These are phyloP conservation scores for Ascochyta koolunga DNA, from an alignment of 2,329 filamentous ascomycete genomes.

Conservation along the genomic window DNA sequence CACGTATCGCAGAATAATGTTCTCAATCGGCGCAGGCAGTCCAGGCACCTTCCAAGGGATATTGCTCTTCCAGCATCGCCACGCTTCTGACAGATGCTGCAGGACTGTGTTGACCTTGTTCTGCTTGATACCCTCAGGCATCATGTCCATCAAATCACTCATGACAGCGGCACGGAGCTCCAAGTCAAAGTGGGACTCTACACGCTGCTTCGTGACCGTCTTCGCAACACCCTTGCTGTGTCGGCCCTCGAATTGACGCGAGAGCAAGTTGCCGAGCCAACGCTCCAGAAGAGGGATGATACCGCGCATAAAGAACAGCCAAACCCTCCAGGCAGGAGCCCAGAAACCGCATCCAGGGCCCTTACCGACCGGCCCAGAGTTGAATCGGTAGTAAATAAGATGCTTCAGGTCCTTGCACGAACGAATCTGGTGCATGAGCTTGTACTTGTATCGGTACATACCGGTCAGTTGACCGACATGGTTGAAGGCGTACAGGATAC, in stretches of 20 bases:
- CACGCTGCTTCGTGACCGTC: slow-evolving; percentile 98
- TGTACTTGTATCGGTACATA: slow-evolving; percentile 99
- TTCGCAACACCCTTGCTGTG: slow-evolving; percentile 99
- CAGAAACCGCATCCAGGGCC: slow-evolving; percentile 98
- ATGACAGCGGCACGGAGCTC: slow-evolving; percentile 97
- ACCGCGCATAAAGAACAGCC: slow-evolving; percentile 98
- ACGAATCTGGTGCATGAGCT: slow-evolving; percentile 99
- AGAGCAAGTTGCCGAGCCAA: slow-evolving; percentile 96
- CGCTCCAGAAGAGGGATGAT: slow-evolving; percentile 96
- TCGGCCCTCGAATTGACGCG: slow-evolving; percentile 95
- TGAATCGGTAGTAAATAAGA: slow-evolving; percentile 98
- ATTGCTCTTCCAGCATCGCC: slow-evolving; percentile 99
- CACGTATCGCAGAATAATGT: slow-evolving; percentile 97
- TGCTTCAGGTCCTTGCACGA: slow-evolving; percentile 99
- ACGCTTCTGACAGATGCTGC: slow-evolving; percentile 96
- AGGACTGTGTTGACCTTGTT: slow-evolving; percentile 99
- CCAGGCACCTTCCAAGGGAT: slow-evolving; percentile 99
- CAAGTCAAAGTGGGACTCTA: slow-evolving; percentile 97
- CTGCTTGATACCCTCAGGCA: slow-evolving; percentile 99
- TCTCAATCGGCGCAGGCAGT: slow-evolving; percentile 94
- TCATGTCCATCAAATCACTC: slow-evolving; percentile 99
- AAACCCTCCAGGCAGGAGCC: slow-evolving; percentile 98
- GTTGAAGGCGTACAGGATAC: slow-evolving; percentile 99
- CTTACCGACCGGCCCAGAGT: slow-evolving; percentile 94
- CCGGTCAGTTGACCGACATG: slow-evolving; percentile 97